Conservation (phyloP, 2,329 filamentous ascomycete species). For the Annulohypoxylon truncatum region DNA sequence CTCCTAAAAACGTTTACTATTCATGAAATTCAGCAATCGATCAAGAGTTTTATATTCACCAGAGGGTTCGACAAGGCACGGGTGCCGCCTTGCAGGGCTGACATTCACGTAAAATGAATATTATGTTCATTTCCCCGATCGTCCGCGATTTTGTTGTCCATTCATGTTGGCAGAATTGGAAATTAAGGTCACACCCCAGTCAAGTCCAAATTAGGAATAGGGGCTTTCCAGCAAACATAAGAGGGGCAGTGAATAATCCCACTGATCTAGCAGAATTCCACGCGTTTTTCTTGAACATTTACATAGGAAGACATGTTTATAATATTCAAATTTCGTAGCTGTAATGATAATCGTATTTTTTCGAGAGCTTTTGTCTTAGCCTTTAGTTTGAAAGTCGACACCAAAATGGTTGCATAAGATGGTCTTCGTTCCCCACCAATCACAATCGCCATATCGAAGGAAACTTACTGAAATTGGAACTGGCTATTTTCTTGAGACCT, state of each 20-base stretch:
- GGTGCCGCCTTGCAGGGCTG: constrained; percentile 11
- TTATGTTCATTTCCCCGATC: too few species aligned
- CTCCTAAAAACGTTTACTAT: neutral
- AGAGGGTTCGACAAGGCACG: neutral
- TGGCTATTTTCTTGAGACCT: neutral
- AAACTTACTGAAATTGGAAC: constrained; percentile 4
- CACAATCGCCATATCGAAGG: neutral
- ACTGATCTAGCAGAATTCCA: neutral
- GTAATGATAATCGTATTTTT: too few species aligned
- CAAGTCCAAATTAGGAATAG: constrained; percentile 1
- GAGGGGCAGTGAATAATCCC: neutral
- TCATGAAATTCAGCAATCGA: neutral
- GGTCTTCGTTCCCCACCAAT: neutral
- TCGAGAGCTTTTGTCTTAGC: too few species aligned
- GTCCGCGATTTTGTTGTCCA: neutral
- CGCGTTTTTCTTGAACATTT: neutral
- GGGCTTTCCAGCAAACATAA: neutral
- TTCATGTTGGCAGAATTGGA: constrained; percentile 2
- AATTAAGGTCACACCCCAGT: constrained; percentile 2
- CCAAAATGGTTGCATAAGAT: too few species aligned
- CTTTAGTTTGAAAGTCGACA: too few species aligned
- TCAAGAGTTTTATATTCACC: too few species aligned
- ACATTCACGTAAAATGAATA: neutral
- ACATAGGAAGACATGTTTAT: too few species aligned
- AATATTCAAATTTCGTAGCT: too few species aligned